Base-by-base conservation (phyloP, 306 rosid genomes). In the Casuarina equisetifolia region DNA sequence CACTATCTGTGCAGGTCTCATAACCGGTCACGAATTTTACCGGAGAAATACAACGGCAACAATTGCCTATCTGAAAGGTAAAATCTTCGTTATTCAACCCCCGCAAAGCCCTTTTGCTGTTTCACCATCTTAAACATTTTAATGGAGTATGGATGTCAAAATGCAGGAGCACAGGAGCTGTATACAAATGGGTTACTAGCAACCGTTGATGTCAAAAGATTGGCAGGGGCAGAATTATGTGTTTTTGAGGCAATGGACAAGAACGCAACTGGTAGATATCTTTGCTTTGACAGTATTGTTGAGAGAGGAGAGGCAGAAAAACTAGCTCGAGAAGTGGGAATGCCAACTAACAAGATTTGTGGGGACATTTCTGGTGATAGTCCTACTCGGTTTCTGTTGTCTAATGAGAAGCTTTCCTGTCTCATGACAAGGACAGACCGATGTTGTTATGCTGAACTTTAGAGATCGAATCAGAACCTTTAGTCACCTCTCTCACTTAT, bases 41-140 rank as follows among this genome's bases (percentile, higher is more conserved):
- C 70, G 45, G 1, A 86, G 76, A 61, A 92, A 87, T 40, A 86
- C 97, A 67, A 95, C 99, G 3, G 70, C 99, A 16, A 92, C 99
- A 35, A 80, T 92, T 76, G 97, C 99, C 35, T 95, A 86, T 76
- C 99, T 95, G 72, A 95, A 95, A 88, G 97, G 97, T 95, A 83
- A 35, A 50, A 45, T 57, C 67, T 17, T 51, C 5, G 9, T 2
- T 57, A 38, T 77, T 39, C 52, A 46, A 50, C 48, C 57, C 6
- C 51, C 16, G 5, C 53, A 5, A 20, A 43, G 1, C 50, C 5
- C 4, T 10, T 1, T 48, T 9, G 11, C 51, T 48, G 35, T 61
- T 36, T 32, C 35, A 10, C 9, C 2, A 48, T 13, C 51, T 48
- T 48, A 9, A 48, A 10, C 51, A 48, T 48, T 48, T 48, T 48